Evolutionary conservation across 345 rosid species (phyloP).

Genomic region (Noccaea caerulescens): DNA sequence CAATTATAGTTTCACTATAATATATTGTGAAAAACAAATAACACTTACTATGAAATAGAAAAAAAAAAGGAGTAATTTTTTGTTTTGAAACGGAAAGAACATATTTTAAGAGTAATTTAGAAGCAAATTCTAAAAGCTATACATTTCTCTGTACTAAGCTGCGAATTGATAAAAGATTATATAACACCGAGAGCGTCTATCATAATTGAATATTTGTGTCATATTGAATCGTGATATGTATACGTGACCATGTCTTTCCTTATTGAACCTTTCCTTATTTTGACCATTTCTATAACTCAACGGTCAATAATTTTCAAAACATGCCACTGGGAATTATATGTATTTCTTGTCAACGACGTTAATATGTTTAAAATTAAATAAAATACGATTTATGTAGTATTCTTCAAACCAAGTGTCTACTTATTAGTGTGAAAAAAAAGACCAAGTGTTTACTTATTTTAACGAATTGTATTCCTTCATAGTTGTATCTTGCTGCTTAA

Average conservation of each 20-base stretch:
- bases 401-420: constrained; percentile 18
- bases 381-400: neutral
- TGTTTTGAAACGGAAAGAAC: too few species aligned
- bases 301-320: constrained; percentile 24
- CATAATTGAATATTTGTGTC: constrained; percentile 20
- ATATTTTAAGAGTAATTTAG: too few species aligned
- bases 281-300: constrained; percentile 38
- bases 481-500: constrained; percentile 4
- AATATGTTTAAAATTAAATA: neutral
- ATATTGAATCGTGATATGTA: neutral
- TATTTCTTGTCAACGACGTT: constrained; percentile 27
- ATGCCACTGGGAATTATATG: constrained; percentile 25
- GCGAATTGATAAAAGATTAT: neutral
- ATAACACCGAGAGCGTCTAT: neutral
- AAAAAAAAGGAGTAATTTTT: too few species aligned
- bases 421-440: neutral
- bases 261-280: constrained; percentile 19
- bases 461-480: constrained; percentile 14
- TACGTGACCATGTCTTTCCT: constrained; percentile 44
- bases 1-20: neutral
- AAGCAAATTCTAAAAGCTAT: too few species aligned
- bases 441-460: constrained; percentile 30
- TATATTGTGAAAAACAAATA: too few species aligned
- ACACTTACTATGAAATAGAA: too few species aligned
- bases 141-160: neutral